Evolutionary conservation across 495 filamentous ascomycete species (phyloP).

Genomic region (Articulospora tetracladia): DNA sequence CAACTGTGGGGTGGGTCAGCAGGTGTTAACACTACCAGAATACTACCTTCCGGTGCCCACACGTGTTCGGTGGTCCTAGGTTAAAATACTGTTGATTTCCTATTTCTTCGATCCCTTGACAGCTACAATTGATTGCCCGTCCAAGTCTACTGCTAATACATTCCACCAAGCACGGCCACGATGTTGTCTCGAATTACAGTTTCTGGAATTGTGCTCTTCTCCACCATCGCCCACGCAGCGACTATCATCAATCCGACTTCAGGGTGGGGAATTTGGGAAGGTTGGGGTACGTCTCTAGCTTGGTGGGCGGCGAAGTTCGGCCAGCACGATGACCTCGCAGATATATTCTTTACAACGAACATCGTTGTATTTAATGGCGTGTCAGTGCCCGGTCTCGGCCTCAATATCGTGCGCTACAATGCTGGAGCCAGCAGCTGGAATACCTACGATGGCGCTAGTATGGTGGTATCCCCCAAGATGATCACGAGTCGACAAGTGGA

Average conservation of each 20-base stretch:
- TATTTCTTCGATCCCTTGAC: no score
- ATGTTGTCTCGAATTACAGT: no score
- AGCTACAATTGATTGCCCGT: no score
- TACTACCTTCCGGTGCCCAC: no score
- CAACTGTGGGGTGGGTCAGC: no score
- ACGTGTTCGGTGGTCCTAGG: no score
- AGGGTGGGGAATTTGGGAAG: slow-evolving; percentile 36
- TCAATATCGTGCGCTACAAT: slow-evolving; percentile 35
- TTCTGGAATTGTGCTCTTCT: background rate
- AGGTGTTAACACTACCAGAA: no score
- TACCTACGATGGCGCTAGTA: slow-evolving; percentile 28
- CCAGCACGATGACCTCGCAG: slow-evolving; percentile 30
- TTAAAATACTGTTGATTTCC: no score
- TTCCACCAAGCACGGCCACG: no score
- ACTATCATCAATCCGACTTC: slow-evolving; percentile 29
- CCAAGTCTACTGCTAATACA: no score
- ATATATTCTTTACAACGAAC: slow-evolving; percentile 31
- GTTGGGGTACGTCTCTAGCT: slow-evolving; percentile 36
- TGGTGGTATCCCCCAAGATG: slow-evolving; percentile 33
- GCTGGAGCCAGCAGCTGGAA: slow-evolving; percentile 33
- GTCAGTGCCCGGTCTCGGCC: slow-evolving; percentile 32
- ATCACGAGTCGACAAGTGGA: slow-evolving; percentile 32
- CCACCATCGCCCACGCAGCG: slow-evolving; percentile 22
- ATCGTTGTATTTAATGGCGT: slow-evolving; percentile 20
- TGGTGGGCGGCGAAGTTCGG: slow-evolving; percentile 38